Evolutionary conservation across 176 grass and related monocot species (phyloP).

Genomic region (Zoysia pacifica): DNA sequence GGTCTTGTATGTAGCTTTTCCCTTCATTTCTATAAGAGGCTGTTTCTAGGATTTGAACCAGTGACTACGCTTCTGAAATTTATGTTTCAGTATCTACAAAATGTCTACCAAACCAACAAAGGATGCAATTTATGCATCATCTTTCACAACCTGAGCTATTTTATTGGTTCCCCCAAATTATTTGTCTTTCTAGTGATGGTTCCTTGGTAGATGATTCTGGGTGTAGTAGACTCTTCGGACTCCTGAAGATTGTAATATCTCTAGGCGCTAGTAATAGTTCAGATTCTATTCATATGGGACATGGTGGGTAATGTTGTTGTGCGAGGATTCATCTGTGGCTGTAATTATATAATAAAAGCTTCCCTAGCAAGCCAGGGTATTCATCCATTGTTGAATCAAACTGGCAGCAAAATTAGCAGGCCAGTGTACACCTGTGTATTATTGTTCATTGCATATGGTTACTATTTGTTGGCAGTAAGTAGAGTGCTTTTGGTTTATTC

Average conservation of each 20-base stretch:
- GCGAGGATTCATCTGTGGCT: not conserved
- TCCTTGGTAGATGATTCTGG: not conserved
- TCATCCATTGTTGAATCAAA: no score
- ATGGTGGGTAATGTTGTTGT: not conserved
- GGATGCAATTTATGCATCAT: slow-evolving; percentile 7
- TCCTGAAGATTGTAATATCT: slow-evolving; percentile 24
- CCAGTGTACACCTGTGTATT: no score
- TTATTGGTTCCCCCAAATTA: not conserved
- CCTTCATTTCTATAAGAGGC: not conserved
- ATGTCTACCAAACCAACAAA: not conserved
- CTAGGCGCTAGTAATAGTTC: not conserved
- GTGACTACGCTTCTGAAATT: not conserved
- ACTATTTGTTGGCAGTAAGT: no score
- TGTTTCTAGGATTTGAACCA: no score
- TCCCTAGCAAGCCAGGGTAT: not conserved
- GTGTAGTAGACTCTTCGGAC: slow-evolving; percentile 10
- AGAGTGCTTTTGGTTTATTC: no score
- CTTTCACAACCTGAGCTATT: slow-evolving; percentile 21
- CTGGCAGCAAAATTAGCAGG: no score
- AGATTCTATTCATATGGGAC: not conserved
- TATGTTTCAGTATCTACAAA: not conserved
- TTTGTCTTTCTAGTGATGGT: slow-evolving; percentile 3
- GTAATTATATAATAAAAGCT: not conserved
- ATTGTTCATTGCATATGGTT: no score
- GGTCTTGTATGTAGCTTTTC: not conserved